Conservation (phyloP, 805 yeast genomes). For the Lachancea quebecensis region DNA sequence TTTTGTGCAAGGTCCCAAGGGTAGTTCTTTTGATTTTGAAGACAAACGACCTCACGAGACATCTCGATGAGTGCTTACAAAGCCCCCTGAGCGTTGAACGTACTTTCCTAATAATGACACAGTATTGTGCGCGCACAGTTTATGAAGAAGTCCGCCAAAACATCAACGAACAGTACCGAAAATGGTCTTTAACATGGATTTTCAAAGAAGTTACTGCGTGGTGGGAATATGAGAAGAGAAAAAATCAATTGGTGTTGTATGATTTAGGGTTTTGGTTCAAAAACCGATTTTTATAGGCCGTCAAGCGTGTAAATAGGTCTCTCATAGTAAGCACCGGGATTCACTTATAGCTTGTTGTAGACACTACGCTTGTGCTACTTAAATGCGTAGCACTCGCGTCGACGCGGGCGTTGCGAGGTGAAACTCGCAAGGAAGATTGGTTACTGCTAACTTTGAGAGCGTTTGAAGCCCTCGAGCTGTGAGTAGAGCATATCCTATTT, state of each 20-base stretch:
- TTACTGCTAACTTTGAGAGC: slow-evolving; percentile 10
- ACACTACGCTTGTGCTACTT: slow-evolving; percentile 4
- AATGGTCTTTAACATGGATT: slow-evolving; percentile 25
- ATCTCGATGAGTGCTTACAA: slow-evolving; percentile 74
- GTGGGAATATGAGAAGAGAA: slow-evolving; percentile 24
- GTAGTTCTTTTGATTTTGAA: slow-evolving; percentile 80
- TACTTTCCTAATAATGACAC: slow-evolving; percentile 82
- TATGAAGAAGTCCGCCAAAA: slow-evolving; percentile 56
- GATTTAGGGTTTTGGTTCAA: slow-evolving; percentile 28
- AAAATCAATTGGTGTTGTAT: slow-evolving; percentile 24
- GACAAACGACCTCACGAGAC: slow-evolving; percentile 89
- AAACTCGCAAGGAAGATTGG: slow-evolving; percentile 8
- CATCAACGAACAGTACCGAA: slow-evolving; percentile 12
- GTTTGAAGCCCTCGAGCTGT: background rate
- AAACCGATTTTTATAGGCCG: slow-evolving; percentile 4
- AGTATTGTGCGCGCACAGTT: slow-evolving; percentile 78
- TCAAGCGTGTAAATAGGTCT: slow-evolving; percentile 2
- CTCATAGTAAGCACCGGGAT: background rate
- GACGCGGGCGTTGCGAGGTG: slow-evolving; percentile 1
- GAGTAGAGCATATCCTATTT: background rate
- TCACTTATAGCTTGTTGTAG: slow-evolving; percentile 5
- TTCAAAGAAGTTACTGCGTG: slow-evolving; percentile 20
- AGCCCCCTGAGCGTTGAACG: slow-evolving; percentile 83
- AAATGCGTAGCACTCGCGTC: slow-evolving; percentile 1
- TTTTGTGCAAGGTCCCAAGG: slow-evolving; percentile 74